phyloP scores from a whole-genome alignment of 345 rosid species.

The Euphorbia lathyris region DNA sequence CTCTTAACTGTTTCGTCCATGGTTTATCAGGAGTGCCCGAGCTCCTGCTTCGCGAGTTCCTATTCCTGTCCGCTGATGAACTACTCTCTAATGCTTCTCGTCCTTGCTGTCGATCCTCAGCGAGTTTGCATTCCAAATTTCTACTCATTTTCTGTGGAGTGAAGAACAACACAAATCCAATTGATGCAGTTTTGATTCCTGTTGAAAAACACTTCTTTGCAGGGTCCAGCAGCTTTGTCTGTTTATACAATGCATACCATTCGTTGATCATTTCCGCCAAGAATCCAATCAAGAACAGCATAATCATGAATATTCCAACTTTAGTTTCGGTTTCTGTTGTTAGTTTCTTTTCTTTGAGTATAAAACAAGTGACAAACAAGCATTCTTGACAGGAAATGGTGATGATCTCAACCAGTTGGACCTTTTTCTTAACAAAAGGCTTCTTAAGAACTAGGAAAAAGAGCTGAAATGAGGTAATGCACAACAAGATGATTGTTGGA shows the following conservation, averaged over 20 bases:
- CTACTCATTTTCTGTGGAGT: constrained; percentile 47
- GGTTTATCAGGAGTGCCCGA: constrained; percentile 61
- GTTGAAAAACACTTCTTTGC: constrained; percentile 40
- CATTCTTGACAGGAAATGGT: constrained; percentile 60
- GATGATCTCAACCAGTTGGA: constrained; percentile 82
- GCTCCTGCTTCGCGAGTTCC: constrained; percentile 55
- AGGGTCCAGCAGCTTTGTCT: constrained; percentile 55
- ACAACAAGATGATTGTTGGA: constrained; percentile 48
- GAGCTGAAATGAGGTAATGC: constrained; percentile 78
- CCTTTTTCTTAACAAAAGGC: constrained; percentile 88
- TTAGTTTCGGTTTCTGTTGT: constrained; percentile 36
- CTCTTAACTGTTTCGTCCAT: constrained; percentile 70
- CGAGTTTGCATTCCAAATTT: constrained; percentile 45
- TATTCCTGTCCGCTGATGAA: constrained; percentile 43
- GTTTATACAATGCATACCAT: constrained; percentile 71
- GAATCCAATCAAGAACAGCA: constrained; percentile 67
- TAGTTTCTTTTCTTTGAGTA: constrained; percentile 41
- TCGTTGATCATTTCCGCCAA: constrained; percentile 51
- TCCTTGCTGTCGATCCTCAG: constrained; percentile 22
- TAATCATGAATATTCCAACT: constrained; percentile 64
- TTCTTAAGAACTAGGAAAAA: constrained; percentile 82
- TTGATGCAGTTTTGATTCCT: constrained; percentile 59
- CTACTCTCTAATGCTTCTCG: constrained; percentile 28
- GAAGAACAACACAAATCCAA: constrained; percentile 54
- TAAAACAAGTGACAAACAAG: constrained; percentile 47